Conservation (phyloP, 495 filamentous ascomycete genomes). For the Cairneyella variabilis region DNA sequence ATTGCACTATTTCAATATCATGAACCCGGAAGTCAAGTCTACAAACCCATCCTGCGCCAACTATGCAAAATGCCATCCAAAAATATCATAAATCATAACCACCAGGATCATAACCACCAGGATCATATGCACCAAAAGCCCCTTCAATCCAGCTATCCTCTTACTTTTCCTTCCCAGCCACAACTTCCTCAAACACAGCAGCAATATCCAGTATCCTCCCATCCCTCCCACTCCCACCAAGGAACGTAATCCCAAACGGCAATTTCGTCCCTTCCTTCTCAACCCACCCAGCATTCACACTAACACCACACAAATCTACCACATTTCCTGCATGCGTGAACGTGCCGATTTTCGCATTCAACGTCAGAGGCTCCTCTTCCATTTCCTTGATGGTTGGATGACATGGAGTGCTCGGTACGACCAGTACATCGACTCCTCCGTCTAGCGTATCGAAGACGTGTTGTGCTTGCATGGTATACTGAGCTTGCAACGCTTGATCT, state of each 20-base stretch:
- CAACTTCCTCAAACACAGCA: constrained; percentile 43
- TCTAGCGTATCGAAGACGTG: constrained; percentile 38
- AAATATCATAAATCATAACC: too few relatives aligned
- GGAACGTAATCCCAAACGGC: constrained; percentile 62
- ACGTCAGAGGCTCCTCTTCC: constrained; percentile 46
- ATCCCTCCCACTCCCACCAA: constrained; percentile 53
- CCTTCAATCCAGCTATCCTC: neutral
- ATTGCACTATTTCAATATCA: too few relatives aligned
- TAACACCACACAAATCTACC: constrained; percentile 58
- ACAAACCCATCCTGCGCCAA: too few relatives aligned
- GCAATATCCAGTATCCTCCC: constrained; percentile 54
- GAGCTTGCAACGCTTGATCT: constrained; percentile 48
- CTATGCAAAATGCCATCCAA: too few relatives aligned
- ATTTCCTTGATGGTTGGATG: constrained; percentile 58
- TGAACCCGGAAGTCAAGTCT: too few relatives aligned
- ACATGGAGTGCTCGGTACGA: constrained; percentile 58
- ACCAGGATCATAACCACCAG: too few relatives aligned
- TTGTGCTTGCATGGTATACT: constrained; percentile 43
- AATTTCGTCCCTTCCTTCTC: constrained; percentile 31
- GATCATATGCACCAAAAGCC: too few relatives aligned
- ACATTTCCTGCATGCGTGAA: constrained; percentile 66
- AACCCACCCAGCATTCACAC: constrained; percentile 49
- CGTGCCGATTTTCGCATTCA: constrained; percentile 53
- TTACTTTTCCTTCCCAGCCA: constrained; percentile 6
- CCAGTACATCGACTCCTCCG: constrained; percentile 49